Evolutionary conservation across 345 rosid genomes (phyloP).

Genomic region (Boechera stricta): DNA sequence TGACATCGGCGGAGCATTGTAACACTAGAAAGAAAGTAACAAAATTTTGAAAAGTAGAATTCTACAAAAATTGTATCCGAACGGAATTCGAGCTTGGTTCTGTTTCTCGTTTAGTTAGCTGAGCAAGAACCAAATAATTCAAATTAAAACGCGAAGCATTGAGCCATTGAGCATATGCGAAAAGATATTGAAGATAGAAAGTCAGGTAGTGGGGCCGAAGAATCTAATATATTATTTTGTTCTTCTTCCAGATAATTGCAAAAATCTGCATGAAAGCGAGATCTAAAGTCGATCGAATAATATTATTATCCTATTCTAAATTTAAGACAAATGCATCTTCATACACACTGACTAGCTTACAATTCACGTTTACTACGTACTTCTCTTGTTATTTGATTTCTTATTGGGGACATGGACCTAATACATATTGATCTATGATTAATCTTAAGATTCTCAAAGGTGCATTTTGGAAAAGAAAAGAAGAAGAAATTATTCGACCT

Average conservation of each 20-base stretch:
- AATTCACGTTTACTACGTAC: constrained; percentile 22
- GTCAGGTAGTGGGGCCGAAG: constrained; percentile 17
- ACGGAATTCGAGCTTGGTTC: constrained; percentile 30
- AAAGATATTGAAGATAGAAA: constrained; percentile 25
- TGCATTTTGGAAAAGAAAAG: background rate
- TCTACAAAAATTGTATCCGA: background rate
- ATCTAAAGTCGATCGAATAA: constrained; percentile 27
- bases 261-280: constrained; percentile 24
- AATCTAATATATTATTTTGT: constrained; percentile 35
- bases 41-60: background rate
- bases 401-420: constrained; percentile 18
- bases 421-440: background rate
- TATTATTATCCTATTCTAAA: constrained; percentile 12
- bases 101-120: constrained; percentile 1
- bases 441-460: constrained; percentile 16
- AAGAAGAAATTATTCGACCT: background rate
- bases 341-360: constrained; percentile 32
- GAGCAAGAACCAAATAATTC: constrained; percentile 3
- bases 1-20: no score
- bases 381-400: constrained; percentile 12
- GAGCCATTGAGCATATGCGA: constrained; percentile 14
- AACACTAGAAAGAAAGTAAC: background rate
- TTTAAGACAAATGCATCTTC: constrained; percentile 19
- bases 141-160: background rate
- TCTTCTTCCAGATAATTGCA: constrained; percentile 35